These are phyloP conservation scores for Cicer yamashitae DNA, from an alignment of 306 rosid genomes.

Conservation along the genomic window DNA sequence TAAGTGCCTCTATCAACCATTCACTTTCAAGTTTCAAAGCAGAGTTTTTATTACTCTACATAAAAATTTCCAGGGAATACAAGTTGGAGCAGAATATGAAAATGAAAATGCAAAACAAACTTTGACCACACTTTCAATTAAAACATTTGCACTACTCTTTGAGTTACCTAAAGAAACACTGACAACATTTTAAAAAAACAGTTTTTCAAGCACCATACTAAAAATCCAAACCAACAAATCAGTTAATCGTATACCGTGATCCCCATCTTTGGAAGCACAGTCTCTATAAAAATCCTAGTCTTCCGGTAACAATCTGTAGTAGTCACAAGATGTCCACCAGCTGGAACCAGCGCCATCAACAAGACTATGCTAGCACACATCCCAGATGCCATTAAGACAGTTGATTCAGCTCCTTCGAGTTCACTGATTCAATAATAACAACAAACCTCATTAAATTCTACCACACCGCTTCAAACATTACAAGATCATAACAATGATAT, in stretches of 20 bases:
- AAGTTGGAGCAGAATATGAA: neutral
- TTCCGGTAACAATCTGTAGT: constrained; percentile 96
- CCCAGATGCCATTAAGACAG: constrained; percentile 90
- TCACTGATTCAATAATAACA: constrained; percentile 62
- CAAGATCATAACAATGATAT: neutral
- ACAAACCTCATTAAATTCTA: constrained; percentile 37
- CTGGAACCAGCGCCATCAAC: constrained; percentile 90
- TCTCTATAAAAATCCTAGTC: constrained; percentile 90
- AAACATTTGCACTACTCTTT: constrained; percentile 9
- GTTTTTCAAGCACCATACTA: neutral
- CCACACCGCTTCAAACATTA: constrained; percentile 26
- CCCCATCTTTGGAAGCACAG: constrained; percentile 90
- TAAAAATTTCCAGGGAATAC: neutral
- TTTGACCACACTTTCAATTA: neutral
- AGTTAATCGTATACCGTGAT: constrained; percentile 63
- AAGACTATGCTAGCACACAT: constrained; percentile 87
- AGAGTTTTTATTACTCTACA: neutral
- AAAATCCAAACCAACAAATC: neutral
- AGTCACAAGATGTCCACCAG: constrained; percentile 96
- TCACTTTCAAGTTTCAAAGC: neutral
- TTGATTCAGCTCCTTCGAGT: constrained; percentile 95
- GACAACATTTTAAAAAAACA: neutral
- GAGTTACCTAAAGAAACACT: neutral
- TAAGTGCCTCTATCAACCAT: neutral
- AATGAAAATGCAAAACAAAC: neutral